A percentile compares a stretch with the other conserved stretches of the same genome.
Conservation (phyloP, 805 yeast genomes). For the Blastobotrys chiropterorum region DNA sequence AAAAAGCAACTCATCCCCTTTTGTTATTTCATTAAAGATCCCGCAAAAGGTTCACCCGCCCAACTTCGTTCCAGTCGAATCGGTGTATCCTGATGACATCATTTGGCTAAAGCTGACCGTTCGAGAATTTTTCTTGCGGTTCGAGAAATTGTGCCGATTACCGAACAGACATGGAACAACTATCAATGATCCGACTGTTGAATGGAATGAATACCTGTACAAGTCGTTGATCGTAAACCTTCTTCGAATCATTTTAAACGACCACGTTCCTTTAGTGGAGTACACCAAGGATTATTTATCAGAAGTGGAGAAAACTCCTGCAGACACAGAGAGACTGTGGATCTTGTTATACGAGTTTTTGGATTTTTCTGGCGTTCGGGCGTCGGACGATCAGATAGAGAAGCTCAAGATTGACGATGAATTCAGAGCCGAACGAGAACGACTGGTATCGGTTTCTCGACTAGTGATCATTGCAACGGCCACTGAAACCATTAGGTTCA, state of each 20-base stretch:
- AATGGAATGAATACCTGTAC: slow-evolving; percentile 33
- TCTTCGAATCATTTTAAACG: slow-evolving; percentile 28
- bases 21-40: slow-evolving; percentile 7
- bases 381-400: not conserved
- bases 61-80: slow-evolving; percentile 19
- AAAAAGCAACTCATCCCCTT: slow-evolving; percentile 13
- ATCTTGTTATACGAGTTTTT: slow-evolving; percentile 24
- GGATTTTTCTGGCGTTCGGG: not conserved
- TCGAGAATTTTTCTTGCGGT: slow-evolving; percentile 34
- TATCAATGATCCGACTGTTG: slow-evolving; percentile 31
- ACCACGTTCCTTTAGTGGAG: slow-evolving; percentile 26
- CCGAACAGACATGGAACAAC: slow-evolving; percentile 29
- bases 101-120: slow-evolving; percentile 31
- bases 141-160: slow-evolving; percentile 32
- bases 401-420: slow-evolving; percentile 7
- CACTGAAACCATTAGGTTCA: slow-evolving; percentile 32
- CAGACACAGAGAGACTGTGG: slow-evolving; percentile 31
- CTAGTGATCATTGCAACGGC: slow-evolving; percentile 26
- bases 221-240: slow-evolving; percentile 30
- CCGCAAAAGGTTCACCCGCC: slow-evolving; percentile 13
- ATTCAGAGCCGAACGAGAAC: slow-evolving; percentile 22
- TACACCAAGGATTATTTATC: slow-evolving; percentile 21
- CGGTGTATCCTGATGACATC: slow-evolving; percentile 22
- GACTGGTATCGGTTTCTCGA: slow-evolving; percentile 24
- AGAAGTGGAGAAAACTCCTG: slow-evolving; percentile 30